Evolutionary conservation across 2,329 filamentous ascomycete genomes (phyloP).

Genomic region (Elsinoe ampelina): DNA sequence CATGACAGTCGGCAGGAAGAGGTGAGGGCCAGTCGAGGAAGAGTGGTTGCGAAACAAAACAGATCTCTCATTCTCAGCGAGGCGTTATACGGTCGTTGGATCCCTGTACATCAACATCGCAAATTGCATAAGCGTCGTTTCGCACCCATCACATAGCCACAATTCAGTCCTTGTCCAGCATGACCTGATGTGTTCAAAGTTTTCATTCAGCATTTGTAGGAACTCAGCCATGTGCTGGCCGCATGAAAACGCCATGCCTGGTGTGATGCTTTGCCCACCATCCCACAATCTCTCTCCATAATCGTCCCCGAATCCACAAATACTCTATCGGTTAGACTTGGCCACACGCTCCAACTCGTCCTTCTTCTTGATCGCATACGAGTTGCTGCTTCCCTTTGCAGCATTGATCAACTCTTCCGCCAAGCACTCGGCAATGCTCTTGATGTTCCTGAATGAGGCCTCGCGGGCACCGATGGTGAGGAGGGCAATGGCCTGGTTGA

Average conservation of each 20-base stretch:
- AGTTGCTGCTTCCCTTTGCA: constrained; percentile 99
- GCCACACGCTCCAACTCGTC: constrained; percentile 99
- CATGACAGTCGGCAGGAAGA: constrained; percentile 14
- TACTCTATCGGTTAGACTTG: constrained; percentile 98
- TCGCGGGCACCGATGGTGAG: constrained; percentile 98
- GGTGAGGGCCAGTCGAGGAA: neutral
- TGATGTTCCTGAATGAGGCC: constrained; percentile 99
- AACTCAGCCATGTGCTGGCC: constrained; percentile 1
- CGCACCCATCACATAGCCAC: constrained; percentile 1
- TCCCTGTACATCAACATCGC: constrained; percentile 9
- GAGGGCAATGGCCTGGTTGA: constrained; percentile 99
- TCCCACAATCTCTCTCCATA: constrained; percentile 2
- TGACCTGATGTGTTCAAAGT: neutral
- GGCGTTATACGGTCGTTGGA: constrained; percentile 6
- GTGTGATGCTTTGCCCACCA: constrained; percentile 14
- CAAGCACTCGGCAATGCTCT: constrained; percentile 98
- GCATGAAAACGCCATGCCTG: constrained; percentile 14
- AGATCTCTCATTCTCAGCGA: neutral
- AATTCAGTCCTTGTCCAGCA: neutral
- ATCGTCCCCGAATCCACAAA: constrained; percentile 14
- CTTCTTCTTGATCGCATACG: constrained; percentile 99
- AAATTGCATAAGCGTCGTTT: neutral
- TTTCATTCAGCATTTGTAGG: constrained; percentile 13
- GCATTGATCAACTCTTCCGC: constrained; percentile 99
- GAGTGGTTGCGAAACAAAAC: neutral